Evolutionary conservation across 2,329 filamentous ascomycete genomes (phyloP), one percentile per base, ranked within the genome.

Genomic region (Venturia asperata): DNA sequence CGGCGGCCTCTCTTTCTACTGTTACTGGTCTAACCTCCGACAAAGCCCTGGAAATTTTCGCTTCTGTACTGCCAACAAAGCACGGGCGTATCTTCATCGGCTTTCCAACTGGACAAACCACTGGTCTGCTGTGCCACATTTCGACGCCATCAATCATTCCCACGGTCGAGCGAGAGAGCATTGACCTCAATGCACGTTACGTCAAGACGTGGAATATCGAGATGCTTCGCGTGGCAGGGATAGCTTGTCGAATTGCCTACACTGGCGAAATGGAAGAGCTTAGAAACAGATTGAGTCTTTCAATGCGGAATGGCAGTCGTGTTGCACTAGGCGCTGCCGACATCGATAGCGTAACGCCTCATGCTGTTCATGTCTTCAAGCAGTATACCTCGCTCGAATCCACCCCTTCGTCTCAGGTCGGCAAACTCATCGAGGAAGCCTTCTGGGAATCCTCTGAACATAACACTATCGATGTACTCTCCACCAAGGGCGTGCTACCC

Each of bases 101-200:
- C 0, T 99, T 99, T 72, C 93, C 94, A 3, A 99, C 94, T 1
- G 92, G 93, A 70, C 94, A 99, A 78, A 99, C 94, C 0, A 99
- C 95, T 0, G 94, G 93, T 64, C 87, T 93, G 37, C 90, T 93
- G 19, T 89, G 95, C 73, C 94, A 99, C 75, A 89, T 99, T 39
- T 97, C 93, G 15, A 94, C 94, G 0, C 94, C 92, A 0, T 97
- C 93, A 0, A 87, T 99, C 17, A 99, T 99, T 66, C 94, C 94
- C 0, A 99, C 94, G 0, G 95, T 99, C 2, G 94, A 99, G 76
- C 87, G 94, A 73, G 94, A 99, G 74, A 94, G 91, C 64, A 96
- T 99, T 66, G 94, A 99, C 75, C 81, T 99, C 68, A 97, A 99
- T 74, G 95, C 94, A 19, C 86, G 92, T 65, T 96, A 92, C 81